Conservation (phyloP, 2,329 filamentous ascomycete species). For the Zymoseptoria brevis region DNA sequence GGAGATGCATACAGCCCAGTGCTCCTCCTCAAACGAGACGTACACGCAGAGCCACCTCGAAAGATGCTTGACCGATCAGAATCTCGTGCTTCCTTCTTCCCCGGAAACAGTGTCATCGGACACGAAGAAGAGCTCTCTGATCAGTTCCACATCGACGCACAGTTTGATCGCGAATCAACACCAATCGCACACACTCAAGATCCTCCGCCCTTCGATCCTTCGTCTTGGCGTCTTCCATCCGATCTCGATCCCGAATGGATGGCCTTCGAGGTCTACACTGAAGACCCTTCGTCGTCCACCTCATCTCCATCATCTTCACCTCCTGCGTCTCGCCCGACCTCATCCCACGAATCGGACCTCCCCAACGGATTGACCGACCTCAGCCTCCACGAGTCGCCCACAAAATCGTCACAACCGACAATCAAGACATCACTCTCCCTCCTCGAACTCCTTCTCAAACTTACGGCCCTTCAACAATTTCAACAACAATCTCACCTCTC, state of each 20-base stretch:
- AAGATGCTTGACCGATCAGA: constrained; percentile 44
- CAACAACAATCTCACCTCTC: constrained; percentile 83
- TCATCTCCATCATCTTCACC: constrained; percentile 40
- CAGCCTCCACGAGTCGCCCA: constrained; percentile 32
- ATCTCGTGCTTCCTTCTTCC: constrained; percentile 7
- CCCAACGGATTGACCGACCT: constrained; percentile 41
- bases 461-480: constrained; percentile 83
- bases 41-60: constrained; percentile 54
- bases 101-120: constrained; percentile 9
- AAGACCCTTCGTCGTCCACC: constrained; percentile 42
- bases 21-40: constrained; percentile 64
- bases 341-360: constrained; percentile 25
- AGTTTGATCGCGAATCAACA: constrained; percentile 37
- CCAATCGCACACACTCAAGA: constrained; percentile 13
- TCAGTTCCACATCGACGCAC: constrained; percentile 40
- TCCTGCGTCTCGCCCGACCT: constrained; percentile 6
- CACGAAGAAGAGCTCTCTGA: constrained; percentile 28
- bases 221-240: constrained; percentile 20
- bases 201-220: neutral
- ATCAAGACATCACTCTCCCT: constrained; percentile 67
- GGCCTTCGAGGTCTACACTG: constrained; percentile 75
- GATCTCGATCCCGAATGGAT: constrained; percentile 83
- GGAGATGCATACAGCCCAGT: constrained; percentile 65
- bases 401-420: constrained; percentile 20
- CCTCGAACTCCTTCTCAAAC: constrained; percentile 78